phyloP scores from a whole-genome alignment of 192 early-diverging fungal species.

The Coemansia biformis region DNA sequence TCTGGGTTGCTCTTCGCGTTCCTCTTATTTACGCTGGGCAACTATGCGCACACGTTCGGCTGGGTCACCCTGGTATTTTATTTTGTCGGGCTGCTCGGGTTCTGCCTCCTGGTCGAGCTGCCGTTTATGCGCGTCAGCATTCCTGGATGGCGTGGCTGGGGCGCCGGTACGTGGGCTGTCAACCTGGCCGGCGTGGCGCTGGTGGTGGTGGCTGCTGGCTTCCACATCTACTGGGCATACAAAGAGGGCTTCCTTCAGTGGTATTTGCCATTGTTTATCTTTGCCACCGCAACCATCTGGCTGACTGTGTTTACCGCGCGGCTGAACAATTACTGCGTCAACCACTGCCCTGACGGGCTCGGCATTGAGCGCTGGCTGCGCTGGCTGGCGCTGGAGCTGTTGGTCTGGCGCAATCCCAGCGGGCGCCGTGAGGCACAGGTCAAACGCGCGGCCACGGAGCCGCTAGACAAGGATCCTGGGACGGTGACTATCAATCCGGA shows the following conservation, averaged over 20 bases:
- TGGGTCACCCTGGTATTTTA: slow-evolving; percentile 48
- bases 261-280: slow-evolving; percentile 44
- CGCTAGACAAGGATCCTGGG: too few relatives aligned
- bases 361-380: slow-evolving; percentile 36
- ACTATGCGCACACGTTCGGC: slow-evolving; percentile 62
- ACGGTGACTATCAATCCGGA: not conserved
- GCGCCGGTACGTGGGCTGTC: slow-evolving; percentile 59
- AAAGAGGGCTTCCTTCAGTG: slow-evolving; percentile 33
- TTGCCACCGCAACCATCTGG: slow-evolving; percentile 37
- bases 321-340: slow-evolving; percentile 27
- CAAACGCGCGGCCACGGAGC: too few relatives aligned
- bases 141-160: slow-evolving; percentile 58
- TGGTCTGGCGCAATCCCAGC: slow-evolving; percentile 6
- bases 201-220: slow-evolving; percentile 58
- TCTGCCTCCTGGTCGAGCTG: slow-evolving; percentile 57
- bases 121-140: slow-evolving; percentile 66
- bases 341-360: slow-evolving; percentile 33
- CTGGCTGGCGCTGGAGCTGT: slow-evolving; percentile 17
- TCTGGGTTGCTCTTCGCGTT: slow-evolving; percentile 56
- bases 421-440: too few relatives aligned
- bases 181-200: slow-evolving; percentile 53
- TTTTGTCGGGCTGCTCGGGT: slow-evolving; percentile 52
- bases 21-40: slow-evolving; percentile 71
- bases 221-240: slow-evolving; percentile 45
- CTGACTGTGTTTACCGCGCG: slow-evolving; percentile 11